Base-by-base conservation (phyloP, 345 rosid genomes). In the Clausena lansium region DNA sequence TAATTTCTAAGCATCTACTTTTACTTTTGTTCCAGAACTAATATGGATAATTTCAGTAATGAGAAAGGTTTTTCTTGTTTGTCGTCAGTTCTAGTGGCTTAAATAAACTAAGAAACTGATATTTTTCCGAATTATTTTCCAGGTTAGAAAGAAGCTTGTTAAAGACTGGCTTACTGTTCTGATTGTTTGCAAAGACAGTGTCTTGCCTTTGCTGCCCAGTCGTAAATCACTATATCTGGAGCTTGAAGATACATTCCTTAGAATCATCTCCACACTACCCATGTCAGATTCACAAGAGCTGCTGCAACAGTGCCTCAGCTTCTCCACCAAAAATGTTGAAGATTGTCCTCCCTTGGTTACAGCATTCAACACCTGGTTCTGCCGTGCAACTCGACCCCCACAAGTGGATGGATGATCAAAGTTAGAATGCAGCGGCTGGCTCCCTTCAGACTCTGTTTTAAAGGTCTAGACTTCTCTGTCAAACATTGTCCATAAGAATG, bases 111-210 rank as follows among this genome's bases (percentile, higher is more conserved):
- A 76, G 9, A 59, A 38, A 52, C n/a, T 22, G 27, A 33, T 39
- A 20, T 24, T 52, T 69, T 30, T 50, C 24, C 59, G 7, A 74
- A 27, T 19, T 28, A 33, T 45, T 13, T 78, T 80, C 70, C 88
- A 91, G 93, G 90, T 91, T 36, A 87, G 95, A 83, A 87, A 77
- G 85, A 88, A 83, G 83, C 89, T 91, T 72, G 90, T 91, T 36
- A 86, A 83, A 77, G 87, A 86, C 67, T 91, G 95, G 95, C 91
- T 91, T 68, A 93, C 95, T 36, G 92, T 91, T 81, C 87, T 91
- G 80, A 85, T 84, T 17, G 87, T 84, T 32, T 91, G 93, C 89
- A 91, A 81, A 80, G 90, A 84, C 80, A 78, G 67, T 27, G 80
- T 78, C 28, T 84, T 85, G 0, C 88, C 92, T 0, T 84, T 84